phyloP scores from a whole-genome alignment of 805 yeast genomes.

The Aciculoconidium aculeatum region DNA sequence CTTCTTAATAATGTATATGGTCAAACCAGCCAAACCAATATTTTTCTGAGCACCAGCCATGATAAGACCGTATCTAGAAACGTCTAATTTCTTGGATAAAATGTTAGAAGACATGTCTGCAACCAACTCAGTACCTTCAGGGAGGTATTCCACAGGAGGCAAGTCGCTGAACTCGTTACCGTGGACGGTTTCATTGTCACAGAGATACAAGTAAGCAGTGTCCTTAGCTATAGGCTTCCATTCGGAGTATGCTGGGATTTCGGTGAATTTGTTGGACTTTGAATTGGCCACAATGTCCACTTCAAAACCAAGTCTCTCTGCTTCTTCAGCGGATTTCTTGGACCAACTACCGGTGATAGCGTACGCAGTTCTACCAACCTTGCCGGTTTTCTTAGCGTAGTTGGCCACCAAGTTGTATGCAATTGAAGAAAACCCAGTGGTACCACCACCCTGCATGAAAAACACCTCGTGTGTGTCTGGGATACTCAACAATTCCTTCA shows the following conservation, averaged over 20 bases:
- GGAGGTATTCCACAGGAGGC: conserved; percentile 52
- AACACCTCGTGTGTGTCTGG: conserved; percentile 94
- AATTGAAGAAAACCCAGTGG: conserved; percentile 87
- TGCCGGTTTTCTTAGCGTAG: conserved; percentile 65
- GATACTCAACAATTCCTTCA: conserved; percentile 58
- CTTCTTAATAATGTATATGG: conserved; percentile 86
- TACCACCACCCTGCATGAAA: conserved; percentile 97
- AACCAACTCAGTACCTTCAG: conserved; percentile 69
- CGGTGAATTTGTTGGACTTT: conserved; percentile 53
- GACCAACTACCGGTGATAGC: conserved; percentile 95
- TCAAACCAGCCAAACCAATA: conserved; percentile 93
- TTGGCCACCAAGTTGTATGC: conserved; percentile 78
- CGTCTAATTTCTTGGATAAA: conserved; percentile 73
- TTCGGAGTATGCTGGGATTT: conserved; percentile 56
- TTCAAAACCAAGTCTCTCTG: conserved; percentile 73
- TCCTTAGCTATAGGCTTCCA: conserved; percentile 59
- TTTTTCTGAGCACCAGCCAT: conserved; percentile 99
- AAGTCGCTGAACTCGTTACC: conserved; percentile 73
- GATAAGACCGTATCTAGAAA: conserved; percentile 78
- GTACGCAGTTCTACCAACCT: conserved; percentile 77
- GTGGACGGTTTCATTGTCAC: conserved; percentile 96
- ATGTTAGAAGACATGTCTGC: conserved; percentile 95
- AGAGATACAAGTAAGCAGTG: conserved; percentile 79
- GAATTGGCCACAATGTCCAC: conserved; percentile 65
- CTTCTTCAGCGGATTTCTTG: conserved; percentile 81